Conservation (phyloP, 2,329 filamentous ascomycete genomes). For the Hypoxylon sp. region DNA sequence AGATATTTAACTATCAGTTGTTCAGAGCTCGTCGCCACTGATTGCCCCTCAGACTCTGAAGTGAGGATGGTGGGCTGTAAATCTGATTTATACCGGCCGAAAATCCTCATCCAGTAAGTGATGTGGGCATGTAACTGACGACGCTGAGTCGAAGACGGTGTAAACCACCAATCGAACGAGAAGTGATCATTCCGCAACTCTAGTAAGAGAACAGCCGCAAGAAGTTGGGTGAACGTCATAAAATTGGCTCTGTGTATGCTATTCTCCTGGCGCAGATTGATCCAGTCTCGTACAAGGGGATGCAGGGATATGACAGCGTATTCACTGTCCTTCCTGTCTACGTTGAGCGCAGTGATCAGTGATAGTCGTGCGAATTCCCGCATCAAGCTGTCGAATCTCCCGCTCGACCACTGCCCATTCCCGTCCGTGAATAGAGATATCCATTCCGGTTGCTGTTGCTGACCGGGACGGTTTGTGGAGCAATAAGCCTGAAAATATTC, state of each 20-base stretch:
- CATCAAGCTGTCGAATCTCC: slow-evolving; percentile 25
- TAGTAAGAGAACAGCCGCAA: slow-evolving; percentile 2
- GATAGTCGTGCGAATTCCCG: slow-evolving; percentile 19
- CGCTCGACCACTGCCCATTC: slow-evolving; percentile 14
- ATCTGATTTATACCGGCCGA: slow-evolving; percentile 9
- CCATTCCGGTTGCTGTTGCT: slow-evolving; percentile 16
- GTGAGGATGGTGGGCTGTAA: slow-evolving; percentile 3
- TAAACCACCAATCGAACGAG: neutral
- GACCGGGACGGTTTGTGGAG: neutral
- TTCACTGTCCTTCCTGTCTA: slow-evolving; percentile 1
- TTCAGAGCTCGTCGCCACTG: neutral
- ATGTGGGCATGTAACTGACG: slow-evolving; percentile 1
- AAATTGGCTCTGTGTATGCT: slow-evolving; percentile 11
- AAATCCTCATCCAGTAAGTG: slow-evolving; percentile 7
- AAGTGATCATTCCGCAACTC: neutral
- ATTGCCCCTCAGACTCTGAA: neutral
- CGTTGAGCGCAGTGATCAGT: slow-evolving; percentile 24
- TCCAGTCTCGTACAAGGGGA: slow-evolving; percentile 28
- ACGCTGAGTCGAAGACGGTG: neutral
- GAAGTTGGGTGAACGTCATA: slow-evolving; percentile 10
- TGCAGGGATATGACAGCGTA: slow-evolving; percentile 20
- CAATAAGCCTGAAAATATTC: slow-evolving; percentile 15
- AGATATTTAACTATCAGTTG: slow-evolving; percentile 6
- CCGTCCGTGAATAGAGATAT: slow-evolving; percentile 21
- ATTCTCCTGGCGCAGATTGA: slow-evolving; percentile 26